Base-by-base conservation (phyloP, 305 asterid species). In the Coffea humblotiana region DNA sequence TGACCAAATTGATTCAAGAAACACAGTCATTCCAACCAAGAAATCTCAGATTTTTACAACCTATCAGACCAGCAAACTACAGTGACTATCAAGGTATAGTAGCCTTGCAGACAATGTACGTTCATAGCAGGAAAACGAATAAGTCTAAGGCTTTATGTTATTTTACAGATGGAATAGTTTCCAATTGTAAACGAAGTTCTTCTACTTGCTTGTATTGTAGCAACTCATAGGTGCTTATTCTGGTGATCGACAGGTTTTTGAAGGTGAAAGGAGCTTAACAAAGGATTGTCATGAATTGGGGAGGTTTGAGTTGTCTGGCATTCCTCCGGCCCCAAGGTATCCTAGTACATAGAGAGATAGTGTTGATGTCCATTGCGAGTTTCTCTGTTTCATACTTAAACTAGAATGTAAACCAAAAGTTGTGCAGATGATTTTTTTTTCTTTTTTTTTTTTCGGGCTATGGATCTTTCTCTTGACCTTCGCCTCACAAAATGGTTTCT, bases 1-100 rank as follows among this genome's bases (percentile, higher is more conserved):
- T 87, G 90, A 82, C 90, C 1, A 78, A 78, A 37, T 56, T 87
- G 60, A 82, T 87, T 23, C 86, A 49, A 81, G 89, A 70, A 80
- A 84, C 67, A 58, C 78, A 0, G 58, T 37, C 16, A 71, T 68
- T 16, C 87, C 89, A 27, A 52, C 82, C 6, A 81, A 68, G 69
- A 86, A 48, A 43, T 81, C 89, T n/a, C 79, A 76, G 56, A 23
- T 81, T 52, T 86, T 86, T 78, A 65, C 85, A 43, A 83, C 87
- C 27, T 81, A 83, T 43, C 87, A 83, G 85, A 83, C n/a, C 82
- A 81, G 56, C 87, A 86, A 77, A 79, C 82, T 25, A 76, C 83
- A 7, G 89, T 86, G 3, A 60, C 84, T 3, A 86, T 86, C 64
- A 78, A 77, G 75, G 87, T 82, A 82, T 54, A 0, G 43, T 5